Conservation (phyloP, 2,329 filamentous ascomycete genomes). For the Magnaporthiopsis rhizophila region DNA sequence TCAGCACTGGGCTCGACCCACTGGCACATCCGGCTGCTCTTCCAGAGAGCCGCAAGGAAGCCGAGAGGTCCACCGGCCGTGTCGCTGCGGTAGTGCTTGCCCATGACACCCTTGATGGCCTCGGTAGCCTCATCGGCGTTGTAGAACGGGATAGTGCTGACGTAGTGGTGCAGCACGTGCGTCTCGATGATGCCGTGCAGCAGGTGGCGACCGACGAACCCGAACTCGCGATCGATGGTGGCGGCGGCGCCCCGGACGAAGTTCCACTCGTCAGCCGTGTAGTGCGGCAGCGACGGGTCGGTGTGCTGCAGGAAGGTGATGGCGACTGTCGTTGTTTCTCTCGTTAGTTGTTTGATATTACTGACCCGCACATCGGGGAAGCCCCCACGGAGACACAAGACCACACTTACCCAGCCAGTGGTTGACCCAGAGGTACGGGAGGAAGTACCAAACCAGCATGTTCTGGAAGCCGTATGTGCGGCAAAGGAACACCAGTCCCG, state of each 20-base stretch:
- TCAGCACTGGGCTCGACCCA: constrained; percentile 92
- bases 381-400: not conserved
- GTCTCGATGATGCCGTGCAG: constrained; percentile 96
- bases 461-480: constrained; percentile 77
- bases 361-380: not conserved
- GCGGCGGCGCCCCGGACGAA: constrained; percentile 87
- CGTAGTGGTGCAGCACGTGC: constrained; percentile 94
- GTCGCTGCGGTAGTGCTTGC: constrained; percentile 85
- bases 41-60: constrained; percentile 80
- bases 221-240: constrained; percentile 94
- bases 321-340: constrained; percentile 53
- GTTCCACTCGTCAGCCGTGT: constrained; percentile 77
- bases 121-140: constrained; percentile 19
- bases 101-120: constrained; percentile 71
- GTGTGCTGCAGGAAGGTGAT: constrained; percentile 98
- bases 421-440: constrained; percentile 97
- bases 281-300: constrained; percentile 87
- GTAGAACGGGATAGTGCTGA: constrained; percentile 70
- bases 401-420: constrained; percentile 84
- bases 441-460: constrained; percentile 86
- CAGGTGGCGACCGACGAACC: constrained; percentile 82
- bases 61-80: constrained; percentile 67
- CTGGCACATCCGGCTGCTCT: constrained; percentile 77
- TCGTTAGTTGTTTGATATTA: not conserved
- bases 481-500: constrained; percentile 59